Evolutionary conservation across 2,329 filamentous ascomycete genomes (phyloP), one percentile per base, ranked within the genome.

Genomic region (Zasmidium citrigriseum): DNA sequence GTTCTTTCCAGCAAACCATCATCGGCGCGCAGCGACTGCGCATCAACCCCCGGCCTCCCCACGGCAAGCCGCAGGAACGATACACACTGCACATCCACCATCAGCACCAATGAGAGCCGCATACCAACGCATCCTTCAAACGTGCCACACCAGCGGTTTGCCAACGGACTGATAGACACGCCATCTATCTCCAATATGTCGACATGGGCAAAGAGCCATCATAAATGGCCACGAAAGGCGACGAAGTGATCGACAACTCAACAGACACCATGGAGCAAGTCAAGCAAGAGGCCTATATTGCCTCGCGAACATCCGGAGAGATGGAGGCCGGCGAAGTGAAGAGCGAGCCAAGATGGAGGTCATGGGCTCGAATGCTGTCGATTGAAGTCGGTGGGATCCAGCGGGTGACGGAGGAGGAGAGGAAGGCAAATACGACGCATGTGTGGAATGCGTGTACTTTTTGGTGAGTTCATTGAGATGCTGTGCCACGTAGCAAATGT

Each of bases 311-410:
- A n/a, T 51, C 48, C n/a, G 24, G 23, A 51, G 27, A 23, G 22
- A 46, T 21, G 38, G 14, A 21, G 4, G 2, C 14, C 34, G 34
- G 22, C 29, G 38, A 18, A 10, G 21, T 29, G 20, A 51, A n/a
- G 20, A 18, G 27, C 22, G 20, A 20, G 53, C 23, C 25, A 21
- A 24, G 20, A 14, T 52, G 45, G 44, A 47, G 18, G 18, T 21
- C n/a, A 25, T 48, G 38, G 51, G 27, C 22, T 18, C 54, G 45
- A 50, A 53, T 16, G 54, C 47, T 60, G 20, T 52, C 54, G 2
- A 49, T 61, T 46, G 55, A 61, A 25, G 58, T 46, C n/a, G 58
- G 55, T 44, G 55, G 59, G 16, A 61, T 56, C 23, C 55, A 61
- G 55, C 50, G 58, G 5, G 51, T 58, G 18, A 58, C 54, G n/a